These are phyloP conservation scores for Diaporthe nobilis DNA, from an alignment of 2,329 filamentous ascomycete genomes.

Conservation along the genomic window DNA sequence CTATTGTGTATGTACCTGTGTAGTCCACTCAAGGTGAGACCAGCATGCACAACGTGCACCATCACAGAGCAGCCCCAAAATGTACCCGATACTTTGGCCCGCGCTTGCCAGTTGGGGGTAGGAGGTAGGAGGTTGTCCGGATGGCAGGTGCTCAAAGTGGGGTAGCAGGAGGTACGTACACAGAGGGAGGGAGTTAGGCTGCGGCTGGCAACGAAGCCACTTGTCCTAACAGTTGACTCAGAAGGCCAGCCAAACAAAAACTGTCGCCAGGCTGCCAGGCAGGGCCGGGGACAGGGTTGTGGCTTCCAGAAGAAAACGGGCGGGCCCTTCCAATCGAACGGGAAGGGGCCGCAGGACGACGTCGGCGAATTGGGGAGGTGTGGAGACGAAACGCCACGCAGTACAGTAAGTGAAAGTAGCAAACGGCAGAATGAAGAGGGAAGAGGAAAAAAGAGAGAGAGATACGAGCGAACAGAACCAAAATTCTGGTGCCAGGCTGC, in stretches of 20 bases:
- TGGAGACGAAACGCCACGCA: constrained; percentile 8
- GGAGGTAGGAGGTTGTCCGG: constrained; percentile 23
- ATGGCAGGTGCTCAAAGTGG: constrained; percentile 29
- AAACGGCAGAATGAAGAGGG: not conserved
- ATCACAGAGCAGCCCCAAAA: not conserved
- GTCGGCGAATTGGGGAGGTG: not conserved
- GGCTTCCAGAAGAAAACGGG: constrained; percentile 39
- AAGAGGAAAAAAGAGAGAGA: not conserved
- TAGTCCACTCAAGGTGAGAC: not conserved
- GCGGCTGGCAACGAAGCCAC: not conserved
- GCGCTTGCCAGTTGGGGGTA: not conserved
- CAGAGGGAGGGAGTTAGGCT: constrained; percentile 6
- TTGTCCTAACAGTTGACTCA: not conserved
- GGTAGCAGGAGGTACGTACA: not conserved
- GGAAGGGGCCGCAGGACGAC: constrained; percentile 27
- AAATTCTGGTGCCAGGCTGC: not conserved
- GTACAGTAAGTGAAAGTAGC: not conserved
- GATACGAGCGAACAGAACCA: not conserved
- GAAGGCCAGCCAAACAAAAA: not conserved
- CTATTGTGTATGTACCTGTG: not conserved
- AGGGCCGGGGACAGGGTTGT: constrained; percentile 18
- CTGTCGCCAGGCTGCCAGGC: not conserved
- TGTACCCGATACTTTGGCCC: constrained; percentile 11
- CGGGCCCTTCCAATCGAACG: constrained; percentile 26
- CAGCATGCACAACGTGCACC: constrained; percentile 7